Evolutionary conservation across 2,329 filamentous ascomycete genomes (phyloP), one percentile per base, ranked within the genome.

Genomic region (Grosmannia serpens): DNA sequence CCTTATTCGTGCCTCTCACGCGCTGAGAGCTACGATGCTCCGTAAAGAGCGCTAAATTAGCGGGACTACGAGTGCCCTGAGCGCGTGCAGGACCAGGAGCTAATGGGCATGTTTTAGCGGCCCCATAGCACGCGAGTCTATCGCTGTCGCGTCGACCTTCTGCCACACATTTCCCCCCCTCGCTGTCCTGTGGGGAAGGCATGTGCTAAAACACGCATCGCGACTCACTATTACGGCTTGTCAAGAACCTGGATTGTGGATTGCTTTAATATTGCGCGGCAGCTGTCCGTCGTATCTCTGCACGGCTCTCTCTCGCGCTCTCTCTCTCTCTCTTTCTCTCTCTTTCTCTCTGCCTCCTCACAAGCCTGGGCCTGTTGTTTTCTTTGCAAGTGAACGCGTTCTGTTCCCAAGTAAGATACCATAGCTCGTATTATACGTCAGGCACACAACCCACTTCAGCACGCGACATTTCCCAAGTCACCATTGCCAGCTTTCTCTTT

Each of bases 141-240:
- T 13, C 33, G 33, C 33, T 35, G 46, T 49, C 46, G 46, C 46
- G 46, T 49, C 46, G 22, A 11, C 13, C 13, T 13, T 6, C 22
- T 46, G 41, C 41, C 41, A 46, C 41, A 35, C 33, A 13, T 13
- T 35, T 35, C 9, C 33, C 33, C 31, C 33, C 33, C 10, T 35
- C 33, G 10, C 33, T 3, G 33, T 9, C 10, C 33, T 41, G 52
- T 54, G 52, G 52, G 52, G 52, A 53, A 53, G 33, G 13, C 52
- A 35, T 35, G 33, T 35, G 33, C 33, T 27, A 55, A 55, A 53
- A 57, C 56, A 53, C 35, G 49, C 56, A 57, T 52, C 56, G 56
- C 56, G 56, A 52, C 56, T 41, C 31, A 53, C 33, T 35, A 53
- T 13, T 35, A 35, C 33, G 33, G 33, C 46, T 24, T 26, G 22